A percentile compares a stretch with the other conserved stretches of the same genome.
These are phyloP conservation scores for Sphaerulina musiva DNA, from an alignment of 2,329 filamentous ascomycete species.

Conservation along the genomic window DNA sequence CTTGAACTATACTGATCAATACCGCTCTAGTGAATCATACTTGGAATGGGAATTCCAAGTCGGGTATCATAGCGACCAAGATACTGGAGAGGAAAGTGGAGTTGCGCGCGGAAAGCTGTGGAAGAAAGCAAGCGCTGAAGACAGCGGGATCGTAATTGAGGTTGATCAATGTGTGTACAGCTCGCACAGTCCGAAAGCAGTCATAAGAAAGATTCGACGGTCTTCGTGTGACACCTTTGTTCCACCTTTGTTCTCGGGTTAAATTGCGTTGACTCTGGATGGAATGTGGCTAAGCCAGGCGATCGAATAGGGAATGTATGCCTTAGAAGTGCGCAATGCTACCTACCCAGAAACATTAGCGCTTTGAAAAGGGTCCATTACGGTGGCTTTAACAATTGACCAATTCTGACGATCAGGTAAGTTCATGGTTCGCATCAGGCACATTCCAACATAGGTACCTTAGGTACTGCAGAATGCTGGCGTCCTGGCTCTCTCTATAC, in stretches of 20 bases:
- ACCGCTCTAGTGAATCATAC: not conserved
- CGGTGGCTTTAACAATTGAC: no score
- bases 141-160: not conserved
- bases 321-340: not conserved
- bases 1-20: constrained; percentile 1
- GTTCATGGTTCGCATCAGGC: no score
- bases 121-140: not conserved
- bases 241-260: constrained; percentile 8
- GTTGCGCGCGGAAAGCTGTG: not conserved
- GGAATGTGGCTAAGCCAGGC: constrained; percentile 5
- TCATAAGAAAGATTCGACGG: not conserved
- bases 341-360: not conserved
- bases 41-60: not conserved
- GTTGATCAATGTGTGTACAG: not conserved
- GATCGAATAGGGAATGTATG: not conserved
- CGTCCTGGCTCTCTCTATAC: no score
- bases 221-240: constrained; percentile 4
- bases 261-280: constrained; percentile 7
- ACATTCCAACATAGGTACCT: no score
- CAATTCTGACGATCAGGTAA: no score
- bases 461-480: no score
- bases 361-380: not conserved
- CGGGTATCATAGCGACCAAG: not conserved
- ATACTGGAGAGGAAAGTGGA: not conserved
- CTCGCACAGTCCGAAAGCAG: not conserved